These are phyloP conservation scores for Trichophyton rubrum DNA, from an alignment of 2,329 filamentous ascomycete genomes.

Conservation along the genomic window DNA sequence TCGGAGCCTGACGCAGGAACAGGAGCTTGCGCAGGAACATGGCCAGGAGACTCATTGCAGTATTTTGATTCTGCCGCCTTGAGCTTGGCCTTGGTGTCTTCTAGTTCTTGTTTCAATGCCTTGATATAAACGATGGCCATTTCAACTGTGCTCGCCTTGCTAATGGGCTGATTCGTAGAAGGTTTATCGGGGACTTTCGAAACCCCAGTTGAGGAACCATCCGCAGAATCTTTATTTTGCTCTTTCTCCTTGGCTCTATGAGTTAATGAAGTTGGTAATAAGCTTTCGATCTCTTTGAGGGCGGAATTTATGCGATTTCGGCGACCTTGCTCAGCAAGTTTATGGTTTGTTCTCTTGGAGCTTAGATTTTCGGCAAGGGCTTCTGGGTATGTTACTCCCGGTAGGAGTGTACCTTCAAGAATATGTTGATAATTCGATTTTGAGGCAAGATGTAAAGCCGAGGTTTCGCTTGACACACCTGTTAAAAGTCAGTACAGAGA, in stretches of 20 bases:
- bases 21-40: background rate
- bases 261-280: constrained; percentile 52
- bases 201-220: constrained; percentile 32
- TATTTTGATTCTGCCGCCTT: constrained; percentile 50
- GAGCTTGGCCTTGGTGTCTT: constrained; percentile 51
- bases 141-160: constrained; percentile 96
- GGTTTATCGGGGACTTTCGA: constrained; percentile 37
- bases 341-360: constrained; percentile 93
- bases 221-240: constrained; percentile 19
- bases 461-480: constrained; percentile 44
- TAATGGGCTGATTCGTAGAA: constrained; percentile 51
- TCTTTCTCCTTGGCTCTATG: constrained; percentile 31
- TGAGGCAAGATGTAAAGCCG: constrained; percentile 67
- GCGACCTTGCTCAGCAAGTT: constrained; percentile 91
- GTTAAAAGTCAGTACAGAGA: constrained; percentile 5
- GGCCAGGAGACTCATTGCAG: background rate
- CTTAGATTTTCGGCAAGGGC: constrained; percentile 87
- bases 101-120: constrained; percentile 61
- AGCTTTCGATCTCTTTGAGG: constrained; percentile 74
- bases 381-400: constrained; percentile 80
- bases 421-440: constrained; percentile 99
- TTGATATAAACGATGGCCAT: constrained; percentile 93
- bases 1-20: background rate
- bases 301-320: constrained; percentile 92
- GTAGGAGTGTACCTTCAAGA: constrained; percentile 79